Evolutionary conservation across 108 stramenopile species (phyloP).

Genomic region (Skeletonema potamos): DNA sequence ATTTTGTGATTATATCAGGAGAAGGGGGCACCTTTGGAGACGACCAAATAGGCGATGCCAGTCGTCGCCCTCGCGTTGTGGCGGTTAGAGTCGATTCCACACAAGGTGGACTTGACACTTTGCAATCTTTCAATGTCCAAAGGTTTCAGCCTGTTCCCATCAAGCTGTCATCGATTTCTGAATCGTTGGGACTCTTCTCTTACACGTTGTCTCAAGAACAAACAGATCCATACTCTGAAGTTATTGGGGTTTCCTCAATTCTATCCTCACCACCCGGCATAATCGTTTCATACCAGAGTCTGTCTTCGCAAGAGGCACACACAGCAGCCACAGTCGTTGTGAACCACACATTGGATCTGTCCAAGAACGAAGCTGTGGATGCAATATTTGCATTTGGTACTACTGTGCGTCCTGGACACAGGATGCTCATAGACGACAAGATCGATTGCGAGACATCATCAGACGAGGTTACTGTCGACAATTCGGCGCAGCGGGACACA

Average conservation of each 20-base stretch:
- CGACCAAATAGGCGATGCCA: constrained; percentile 38
- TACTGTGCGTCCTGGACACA: constrained; percentile 22
- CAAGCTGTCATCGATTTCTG: constrained; percentile 18
- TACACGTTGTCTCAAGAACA: constrained; percentile 5
- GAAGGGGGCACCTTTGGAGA: constrained; percentile 24
- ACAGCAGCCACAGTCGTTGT: constrained; percentile 5
- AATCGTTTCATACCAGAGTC: constrained; percentile 13
- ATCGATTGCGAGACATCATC: background rate
- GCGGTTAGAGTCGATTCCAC: constrained; percentile 32
- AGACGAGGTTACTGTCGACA: background rate
- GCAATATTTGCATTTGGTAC: background rate
- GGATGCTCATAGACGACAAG: constrained; percentile 10
- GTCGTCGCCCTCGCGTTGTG: constrained; percentile 27
- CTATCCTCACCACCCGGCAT: constrained; percentile 43
- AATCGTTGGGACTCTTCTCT: constrained; percentile 22
- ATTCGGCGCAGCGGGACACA: background rate
- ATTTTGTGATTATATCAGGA: constrained; percentile 61
- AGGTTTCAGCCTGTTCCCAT: constrained; percentile 30
- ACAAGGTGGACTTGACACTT: constrained; percentile 2
- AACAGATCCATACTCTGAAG: background rate
- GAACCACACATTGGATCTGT: constrained; percentile 22
- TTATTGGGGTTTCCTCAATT: constrained; percentile 25
- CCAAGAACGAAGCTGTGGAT: background rate
- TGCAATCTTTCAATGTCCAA: constrained; percentile 3
- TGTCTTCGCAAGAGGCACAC: background rate